A percentile compares a stretch with the other conserved stretches of the same genome.
phyloP scores from a whole-genome alignment of 306 rosid genomes.

The Trichosanthes truncata region DNA sequence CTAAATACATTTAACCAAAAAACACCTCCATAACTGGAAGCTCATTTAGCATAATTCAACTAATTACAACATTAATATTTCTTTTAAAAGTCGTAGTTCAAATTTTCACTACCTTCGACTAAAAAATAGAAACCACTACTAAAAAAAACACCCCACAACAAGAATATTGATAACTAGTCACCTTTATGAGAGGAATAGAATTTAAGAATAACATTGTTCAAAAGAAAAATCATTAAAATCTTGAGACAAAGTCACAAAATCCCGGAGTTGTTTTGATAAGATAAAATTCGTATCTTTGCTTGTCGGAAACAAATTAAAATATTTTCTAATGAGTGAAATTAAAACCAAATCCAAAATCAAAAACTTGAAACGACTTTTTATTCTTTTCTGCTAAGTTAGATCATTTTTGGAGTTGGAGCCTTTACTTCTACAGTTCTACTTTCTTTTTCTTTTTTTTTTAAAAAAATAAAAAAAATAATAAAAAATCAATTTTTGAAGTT shows the following conservation, averaged over 20 bases:
- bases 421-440: background rate
- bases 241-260: background rate
- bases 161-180: background rate
- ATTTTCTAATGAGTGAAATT: background rate
- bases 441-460: background rate
- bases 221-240: background rate
- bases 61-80: too few species aligned
- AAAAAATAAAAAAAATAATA: too few species aligned
- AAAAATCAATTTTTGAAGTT: background rate
- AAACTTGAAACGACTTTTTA: background rate
- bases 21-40: too few species aligned
- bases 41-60: too few species aligned
- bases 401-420: background rate
- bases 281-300: background rate
- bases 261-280: background rate
- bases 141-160: background rate
- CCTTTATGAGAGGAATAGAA: background rate
- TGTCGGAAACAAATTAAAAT: background rate
- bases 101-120: too few species aligned
- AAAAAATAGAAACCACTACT: too few species aligned
- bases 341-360: background rate
- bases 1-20: too few species aligned
- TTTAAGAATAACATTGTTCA: background rate
- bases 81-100: too few species aligned
- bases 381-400: background rate